Base-by-base conservation (phyloP, 495 filamentous ascomycete genomes). In the Parathielavia hyrcaniae region DNA sequence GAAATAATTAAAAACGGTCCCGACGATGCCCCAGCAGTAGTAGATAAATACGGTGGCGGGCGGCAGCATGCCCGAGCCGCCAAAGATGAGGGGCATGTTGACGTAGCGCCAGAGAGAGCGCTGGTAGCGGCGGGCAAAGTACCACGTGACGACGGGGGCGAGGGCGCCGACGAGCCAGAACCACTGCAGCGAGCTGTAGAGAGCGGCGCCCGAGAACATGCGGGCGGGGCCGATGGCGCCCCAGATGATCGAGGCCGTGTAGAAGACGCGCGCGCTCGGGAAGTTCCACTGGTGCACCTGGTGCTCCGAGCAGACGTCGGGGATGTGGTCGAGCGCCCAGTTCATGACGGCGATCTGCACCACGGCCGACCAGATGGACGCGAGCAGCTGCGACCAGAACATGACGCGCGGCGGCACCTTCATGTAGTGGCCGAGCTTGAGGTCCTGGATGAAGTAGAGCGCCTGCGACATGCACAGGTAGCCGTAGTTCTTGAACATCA, bases 401-500 rank as follows among this genome's bases (percentile, higher is more conserved):
- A 87, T 78, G 34, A 75, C 77, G 5, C 85, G 78, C 3, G 84
- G 85, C 7, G 85, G 81, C 9, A 81, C 76, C 65, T 88, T 87
- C 71, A 88, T 82, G 65, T 88, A 89, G 65, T 88, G 84, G n/a
- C 83, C 86, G 14, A 78, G 68, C 62, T 81, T 80, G 53, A 83
- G 71, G 58, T 82, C 79, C 59, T 77, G 73, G 20, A 67, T 55
- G 46, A 72, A 72, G 58, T 72, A 70, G 13, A 81, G 72, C 2
- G 76, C 78, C 64, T 81, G 78, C 38, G 72, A 77, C 72, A 86
- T 81, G 61, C 80, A 81, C 50, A 86, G 81, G 61, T 87, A 89
- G 50, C 85, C 83, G 63, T 85, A 87, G 59, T 71, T 86, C 63
- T 89, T 88, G 74, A 89, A 89, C 70, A 72, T 71, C 70, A 72